Percentiles rank a stretch among this genome's conserved stretches.
phyloP scores from a whole-genome alignment of 2,329 filamentous ascomycete species.

The Ilyonectria sp. region DNA sequence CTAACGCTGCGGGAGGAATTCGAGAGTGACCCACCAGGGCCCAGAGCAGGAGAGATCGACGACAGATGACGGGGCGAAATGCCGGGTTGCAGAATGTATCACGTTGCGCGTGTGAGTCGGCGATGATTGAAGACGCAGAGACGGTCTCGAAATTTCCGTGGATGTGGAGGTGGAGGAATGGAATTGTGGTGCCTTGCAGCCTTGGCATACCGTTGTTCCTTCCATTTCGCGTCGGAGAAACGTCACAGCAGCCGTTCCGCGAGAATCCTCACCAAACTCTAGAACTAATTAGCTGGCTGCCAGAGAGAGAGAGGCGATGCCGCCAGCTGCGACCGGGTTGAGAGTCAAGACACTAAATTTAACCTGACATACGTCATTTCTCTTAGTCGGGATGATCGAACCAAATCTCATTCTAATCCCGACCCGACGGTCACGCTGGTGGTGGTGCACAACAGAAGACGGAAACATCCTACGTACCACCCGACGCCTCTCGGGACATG shows the following conservation, averaged over 20 bases:
- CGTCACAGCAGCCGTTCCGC: neutral
- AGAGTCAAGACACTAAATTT: neutral
- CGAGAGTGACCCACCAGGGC: slow-evolving; percentile 15
- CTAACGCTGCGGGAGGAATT: slow-evolving; percentile 38
- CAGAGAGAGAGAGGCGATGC: neutral
- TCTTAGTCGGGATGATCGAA: neutral
- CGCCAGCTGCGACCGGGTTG: neutral
- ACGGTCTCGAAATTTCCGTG: neutral
- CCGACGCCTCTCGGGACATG: too few species aligned
- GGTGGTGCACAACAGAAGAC: too few species aligned
- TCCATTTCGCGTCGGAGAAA: neutral
- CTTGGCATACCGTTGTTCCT: neutral
- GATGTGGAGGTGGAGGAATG: neutral
- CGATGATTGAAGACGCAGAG: neutral
- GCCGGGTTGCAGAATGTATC: neutral
- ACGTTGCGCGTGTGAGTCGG: neutral
- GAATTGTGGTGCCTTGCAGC: neutral
- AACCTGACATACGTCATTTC: neutral
- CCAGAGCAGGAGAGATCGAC: slow-evolving; percentile 7
- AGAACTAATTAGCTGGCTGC: neutral
- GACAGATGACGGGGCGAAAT: neutral
- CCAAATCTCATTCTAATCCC: neutral
- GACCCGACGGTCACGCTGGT: neutral
- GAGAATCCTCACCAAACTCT: neutral
- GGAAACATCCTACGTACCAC: too few species aligned